Conservation (phyloP, 1,284 basidiomycete species). For the Ceratobasidium sp. region DNA sequence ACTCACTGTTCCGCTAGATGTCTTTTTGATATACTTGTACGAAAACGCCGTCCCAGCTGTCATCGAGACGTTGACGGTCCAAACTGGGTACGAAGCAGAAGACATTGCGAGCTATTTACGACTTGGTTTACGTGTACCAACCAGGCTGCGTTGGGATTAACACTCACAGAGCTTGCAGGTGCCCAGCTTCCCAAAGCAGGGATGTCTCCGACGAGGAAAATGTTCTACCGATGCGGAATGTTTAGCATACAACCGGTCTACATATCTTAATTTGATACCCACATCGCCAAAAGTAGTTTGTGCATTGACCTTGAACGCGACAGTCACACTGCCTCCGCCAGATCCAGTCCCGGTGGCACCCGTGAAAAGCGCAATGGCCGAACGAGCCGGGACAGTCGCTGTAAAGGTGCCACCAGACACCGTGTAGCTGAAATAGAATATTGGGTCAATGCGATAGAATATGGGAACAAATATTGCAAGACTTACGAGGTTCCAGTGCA, state of each 20-base stretch:
- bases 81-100: slow-evolving; percentile 68
- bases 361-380: slow-evolving; percentile 71
- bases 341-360: slow-evolving; percentile 55
- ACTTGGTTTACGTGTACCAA: not conserved
- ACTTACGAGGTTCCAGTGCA: slow-evolving; percentile 69
- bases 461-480: not conserved
- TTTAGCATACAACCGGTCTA: not conserved
- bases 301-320: slow-evolving; percentile 45
- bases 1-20: slow-evolving; percentile 67
- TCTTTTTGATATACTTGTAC: slow-evolving; percentile 74
- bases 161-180: slow-evolving; percentile 43
- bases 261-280: not conserved
- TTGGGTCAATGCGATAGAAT: not conserved
- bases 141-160: not conserved
- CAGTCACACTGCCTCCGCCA: slow-evolving; percentile 9
- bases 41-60: slow-evolving; percentile 66
- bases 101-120: slow-evolving; percentile 66
- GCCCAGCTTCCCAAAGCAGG: slow-evolving; percentile 42
- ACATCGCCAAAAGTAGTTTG: slow-evolving; percentile 41
- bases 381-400: slow-evolving; percentile 66
- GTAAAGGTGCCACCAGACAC: slow-evolving; percentile 68
- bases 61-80: slow-evolving; percentile 66
- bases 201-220: slow-evolving; percentile 44
- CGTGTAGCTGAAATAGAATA: slow-evolving; percentile 59
- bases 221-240: slow-evolving; percentile 30